Evolutionary conservation across 371 early-diverging fungal species (phyloP), one percentile per base, ranked within the genome.

Genomic region (Apophysomyces elegans): DNA sequence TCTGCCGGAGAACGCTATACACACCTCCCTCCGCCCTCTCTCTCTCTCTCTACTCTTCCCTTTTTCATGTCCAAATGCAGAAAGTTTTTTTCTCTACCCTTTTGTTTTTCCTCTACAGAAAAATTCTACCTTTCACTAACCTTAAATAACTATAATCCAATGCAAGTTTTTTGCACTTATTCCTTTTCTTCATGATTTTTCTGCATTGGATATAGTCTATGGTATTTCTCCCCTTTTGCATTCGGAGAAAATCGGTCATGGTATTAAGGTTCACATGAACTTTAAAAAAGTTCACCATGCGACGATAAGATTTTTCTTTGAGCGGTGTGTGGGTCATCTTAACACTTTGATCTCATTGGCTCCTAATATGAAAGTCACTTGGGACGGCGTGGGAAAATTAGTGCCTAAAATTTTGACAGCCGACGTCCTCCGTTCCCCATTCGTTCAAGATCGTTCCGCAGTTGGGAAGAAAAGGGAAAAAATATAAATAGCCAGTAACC

Each of bases 401-500:
- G 54, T 50, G 54, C 54, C 21, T 45, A 26, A 50, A 50, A 50
- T 50, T 50, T 50, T 50, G 54, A 50, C 54, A 50, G 54, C 54
- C 54, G 54, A 50, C 54, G 21, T 50, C 54, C 54, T 50, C 54
- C 54, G 21, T 50, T 26, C 54, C 54, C 21, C 54, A 50, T 50
- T 58, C 41, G 58, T 37, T 37, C 58, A 14, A n/a, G 16, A 58
- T 59, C 6, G 59, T 59, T 16, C 38, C 38, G 36, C 18, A 37
- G 59, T 4, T 8, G 14, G 7, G 13, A 35, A 56, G 38, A 38
- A 63, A 63, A 41, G 41, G 41, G 41, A 11, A 56, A 38, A 63
- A 38, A 38, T 54, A 63, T 63, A 63, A 41, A 63, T 39, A 59
- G 41, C 12, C 16, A 43, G 18, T 39, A 56, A 37, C 36, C 57